Conservation (phyloP, 257 asterid species). For the Nicotiana knightiana region DNA sequence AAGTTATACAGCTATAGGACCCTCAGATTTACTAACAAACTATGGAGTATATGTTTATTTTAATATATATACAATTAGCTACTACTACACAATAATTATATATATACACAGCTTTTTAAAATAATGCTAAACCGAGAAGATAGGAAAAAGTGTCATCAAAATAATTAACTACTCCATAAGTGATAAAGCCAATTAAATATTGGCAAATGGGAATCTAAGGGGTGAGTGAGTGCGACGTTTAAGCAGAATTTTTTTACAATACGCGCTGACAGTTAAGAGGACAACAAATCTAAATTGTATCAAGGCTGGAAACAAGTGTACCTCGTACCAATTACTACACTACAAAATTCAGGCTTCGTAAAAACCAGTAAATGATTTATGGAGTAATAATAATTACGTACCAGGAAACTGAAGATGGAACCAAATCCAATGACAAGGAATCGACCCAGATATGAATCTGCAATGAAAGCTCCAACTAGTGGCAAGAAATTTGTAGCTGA, state of each 20-base stretch:
- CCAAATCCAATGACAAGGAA: slow-evolving; percentile 55
- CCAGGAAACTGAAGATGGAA: slow-evolving; percentile 51
- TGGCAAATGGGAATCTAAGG: not conserved
- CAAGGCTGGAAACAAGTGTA: slow-evolving; percentile 6
- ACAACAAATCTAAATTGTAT: not conserved
- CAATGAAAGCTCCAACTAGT: slow-evolving; percentile 54
- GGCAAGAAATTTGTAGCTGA: slow-evolving; percentile 65
- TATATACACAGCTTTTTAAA: not conserved
- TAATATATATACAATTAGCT: no score
- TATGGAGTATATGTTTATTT: no score
- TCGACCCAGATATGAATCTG: slow-evolving; percentile 64
- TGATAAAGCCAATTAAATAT: not conserved
- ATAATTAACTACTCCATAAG: not conserved
- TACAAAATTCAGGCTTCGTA: not conserved
- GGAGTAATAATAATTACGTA: slow-evolving; percentile 7
- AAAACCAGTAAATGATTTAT: not conserved
- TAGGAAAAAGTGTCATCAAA: not conserved
- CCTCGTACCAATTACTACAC: not conserved
- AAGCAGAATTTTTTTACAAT: not conserved
- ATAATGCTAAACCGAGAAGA: not conserved
- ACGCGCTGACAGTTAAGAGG: not conserved
- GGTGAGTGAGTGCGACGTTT: not conserved
- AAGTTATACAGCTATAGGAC: not conserved
- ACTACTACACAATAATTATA: not conserved
- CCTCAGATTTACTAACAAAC: no score